Evolutionary conservation across 192 early-diverging fungal species (phyloP), one percentile per base, ranked within the genome.

Genomic region (Coemansia reversa): DNA sequence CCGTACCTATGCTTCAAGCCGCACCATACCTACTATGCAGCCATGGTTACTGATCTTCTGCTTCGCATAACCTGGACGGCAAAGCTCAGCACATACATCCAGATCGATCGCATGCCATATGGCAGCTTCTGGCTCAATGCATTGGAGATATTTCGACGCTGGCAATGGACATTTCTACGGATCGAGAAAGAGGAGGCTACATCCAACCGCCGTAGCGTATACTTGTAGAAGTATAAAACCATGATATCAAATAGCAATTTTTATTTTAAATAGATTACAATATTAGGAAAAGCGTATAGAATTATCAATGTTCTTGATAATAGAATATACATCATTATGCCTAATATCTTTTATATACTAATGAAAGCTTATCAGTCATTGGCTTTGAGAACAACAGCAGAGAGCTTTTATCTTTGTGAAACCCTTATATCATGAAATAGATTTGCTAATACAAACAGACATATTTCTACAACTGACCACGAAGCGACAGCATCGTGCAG

Each of bases 81-180:
- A 19, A 92, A 93, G 58, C 73, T 89, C 28, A 83, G 83, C 60
- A 83, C 83, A 19, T 84, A 87, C 50, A 74, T 88, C 23, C 79
- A 76, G 51, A 86, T 90, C 32, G 83, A 88, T 42, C 62, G 83
- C 29, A 70, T 94, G 57, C 83, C 91, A 42, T 87, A 84, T 27
- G 79, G 89, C 18, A 90, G 92, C 8, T 84, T 96, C 53, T 82
- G 86, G 63, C 79, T 97, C 65, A 92, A 92, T 58, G 65, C 85
- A 16, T 66, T 96, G 5, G 95, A 98, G 74, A 84, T 99, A 7
- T 62, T 89, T 22, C 69, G 95, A 32, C 83, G 96, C 39, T 98
- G 94, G 91, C 82, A 96, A 51, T 99, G 97, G 97, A 90, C 94
- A 0, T 91, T 96, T 57, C 90, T 99, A 69, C 79, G 96, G 29